Evolutionary conservation across 352 stramenopile genomes (phyloP), one percentile per base, ranked within the genome.

Genomic region (Halophytophthora batemanensis): DNA sequence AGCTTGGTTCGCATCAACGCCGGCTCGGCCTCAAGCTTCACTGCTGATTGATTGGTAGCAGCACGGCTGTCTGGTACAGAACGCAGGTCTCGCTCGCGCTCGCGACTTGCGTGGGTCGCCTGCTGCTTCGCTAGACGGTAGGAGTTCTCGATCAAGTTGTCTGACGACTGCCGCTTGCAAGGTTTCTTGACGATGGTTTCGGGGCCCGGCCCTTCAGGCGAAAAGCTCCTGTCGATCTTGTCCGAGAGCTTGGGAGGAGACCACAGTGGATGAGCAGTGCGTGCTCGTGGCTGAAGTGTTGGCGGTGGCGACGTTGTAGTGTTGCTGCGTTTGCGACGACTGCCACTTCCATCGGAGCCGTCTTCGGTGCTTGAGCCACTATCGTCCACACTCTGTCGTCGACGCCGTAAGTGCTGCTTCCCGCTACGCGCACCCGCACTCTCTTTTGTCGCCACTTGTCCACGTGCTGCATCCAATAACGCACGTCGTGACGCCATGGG

Each of bases 311-410:
- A 53, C 25, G 53, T 53, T 23, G 71, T 77, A 8, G 71, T 84
- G 34, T 86, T 88, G 44, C 75, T 88, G n/a, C 80, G 74, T 54
- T 90, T 90, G 7, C 80, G 72, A 10, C 77, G 68, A 19, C 65
- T 64, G 1, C 64, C 61, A 45, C 71, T 82, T 6, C 58, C 58
- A 47, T 87, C 77, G 12, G 73, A 80, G 12, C 53, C 68, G 42
- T 84, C 70, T 38, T 86, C 78, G 14, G 72, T 43, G 39, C 75
- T 88, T 13, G 73, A 90, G 37, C 75, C 77, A 34, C 74, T 88
- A n/a, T 72, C 72, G 44, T 83, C 71, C 2, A 74, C 50, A 46
- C 66, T 82, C 22, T 80, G 66, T 0, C 74, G 71, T 41, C 77
- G 68, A 31, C 71, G 66, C 22, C 73, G 73, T 7, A 87, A 36